Evolutionary conservation across 1,284 basidiomycete genomes (phyloP).

Genomic region (Waitea zeae): DNA sequence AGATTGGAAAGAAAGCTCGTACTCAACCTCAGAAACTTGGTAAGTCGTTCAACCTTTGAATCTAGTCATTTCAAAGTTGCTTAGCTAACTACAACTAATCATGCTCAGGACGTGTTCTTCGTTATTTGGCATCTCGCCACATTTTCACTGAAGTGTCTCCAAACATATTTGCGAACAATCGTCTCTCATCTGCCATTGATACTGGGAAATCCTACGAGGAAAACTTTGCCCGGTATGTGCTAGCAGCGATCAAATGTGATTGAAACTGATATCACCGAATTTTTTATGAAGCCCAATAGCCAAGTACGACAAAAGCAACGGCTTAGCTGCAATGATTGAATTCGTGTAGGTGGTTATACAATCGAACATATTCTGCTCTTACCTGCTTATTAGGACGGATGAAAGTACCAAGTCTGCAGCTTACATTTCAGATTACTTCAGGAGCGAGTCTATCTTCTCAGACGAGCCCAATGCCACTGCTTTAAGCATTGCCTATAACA

Average conservation of each 20-base stretch:
- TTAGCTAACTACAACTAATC: too few species aligned
- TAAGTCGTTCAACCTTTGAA: neutral
- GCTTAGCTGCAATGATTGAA: conserved; percentile 10
- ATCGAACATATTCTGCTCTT: neutral
- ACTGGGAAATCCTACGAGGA: conserved; percentile 10
- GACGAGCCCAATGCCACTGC: conserved; percentile 9
- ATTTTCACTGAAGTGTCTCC: conserved; percentile 13
- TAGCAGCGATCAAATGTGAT: neutral
- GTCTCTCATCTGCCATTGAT: conserved; percentile 12
- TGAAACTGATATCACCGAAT: neutral
- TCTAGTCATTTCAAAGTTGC: too few species aligned
- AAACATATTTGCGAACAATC: conserved; percentile 16
- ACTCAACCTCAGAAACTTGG: neutral
- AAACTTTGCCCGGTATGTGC: conserved; percentile 5
- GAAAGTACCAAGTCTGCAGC: conserved; percentile 11
- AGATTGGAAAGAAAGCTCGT: too few species aligned
- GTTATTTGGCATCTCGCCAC: conserved; percentile 13
- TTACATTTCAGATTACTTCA: conserved; percentile 12
- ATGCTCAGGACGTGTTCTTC: conserved; percentile 11
- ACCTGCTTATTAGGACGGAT: conserved; percentile 8
- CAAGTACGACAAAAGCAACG: conserved; percentile 13
- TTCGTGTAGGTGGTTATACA: conserved; percentile 9
- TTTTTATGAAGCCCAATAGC: neutral
- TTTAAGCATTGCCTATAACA: conserved; percentile 12
- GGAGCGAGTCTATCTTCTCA: conserved; percentile 9